Conservation (phyloP, 2,329 filamentous ascomycete genomes). For the Amesomyces nigricolor region DNA sequence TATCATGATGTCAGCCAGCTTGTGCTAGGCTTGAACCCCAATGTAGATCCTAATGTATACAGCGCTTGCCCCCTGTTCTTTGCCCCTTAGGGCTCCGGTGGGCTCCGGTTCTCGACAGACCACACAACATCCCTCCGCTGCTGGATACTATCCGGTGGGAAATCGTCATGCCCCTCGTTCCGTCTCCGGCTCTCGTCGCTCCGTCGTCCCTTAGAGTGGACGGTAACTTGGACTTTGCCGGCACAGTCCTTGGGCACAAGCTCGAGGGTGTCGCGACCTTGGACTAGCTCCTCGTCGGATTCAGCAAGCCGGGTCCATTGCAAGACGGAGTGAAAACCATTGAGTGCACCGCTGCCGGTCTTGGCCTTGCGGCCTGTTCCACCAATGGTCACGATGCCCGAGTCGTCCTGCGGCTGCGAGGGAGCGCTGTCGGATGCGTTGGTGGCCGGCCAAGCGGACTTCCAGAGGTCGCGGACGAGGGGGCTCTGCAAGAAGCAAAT, state of each 20-base stretch:
- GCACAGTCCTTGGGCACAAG: slow-evolving; percentile 4
- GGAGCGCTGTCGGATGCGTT: not conserved
- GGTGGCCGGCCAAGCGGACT: slow-evolving; percentile 5
- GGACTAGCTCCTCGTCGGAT: not conserved
- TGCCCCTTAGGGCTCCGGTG: not conserved
- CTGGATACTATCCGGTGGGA: not conserved
- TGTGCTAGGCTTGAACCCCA: too few relatives aligned
- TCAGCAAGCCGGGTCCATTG: slow-evolving; percentile 6
- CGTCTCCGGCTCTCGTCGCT: not conserved
- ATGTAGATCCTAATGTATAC: too few relatives aligned
- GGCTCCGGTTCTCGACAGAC: not conserved
- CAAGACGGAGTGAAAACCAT: not conserved
- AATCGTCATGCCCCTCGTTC: not conserved
- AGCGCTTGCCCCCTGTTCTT: too few relatives aligned
- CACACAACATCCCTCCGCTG: slow-evolving; percentile 9
- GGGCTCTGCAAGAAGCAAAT: not conserved
- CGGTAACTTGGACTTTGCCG: not conserved
- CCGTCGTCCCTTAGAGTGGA: not conserved
- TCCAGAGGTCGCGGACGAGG: slow-evolving; percentile 10
- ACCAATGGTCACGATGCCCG: slow-evolving; percentile 6
- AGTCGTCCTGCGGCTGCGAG: not conserved
- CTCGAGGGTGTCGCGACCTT: slow-evolving; percentile 2
- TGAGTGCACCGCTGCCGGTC: not conserved
- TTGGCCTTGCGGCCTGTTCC: slow-evolving; percentile 3
- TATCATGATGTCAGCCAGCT: too few relatives aligned